Conservation (phyloP, 495 filamentous ascomycete genomes). For the Neurospora terricola region DNA sequence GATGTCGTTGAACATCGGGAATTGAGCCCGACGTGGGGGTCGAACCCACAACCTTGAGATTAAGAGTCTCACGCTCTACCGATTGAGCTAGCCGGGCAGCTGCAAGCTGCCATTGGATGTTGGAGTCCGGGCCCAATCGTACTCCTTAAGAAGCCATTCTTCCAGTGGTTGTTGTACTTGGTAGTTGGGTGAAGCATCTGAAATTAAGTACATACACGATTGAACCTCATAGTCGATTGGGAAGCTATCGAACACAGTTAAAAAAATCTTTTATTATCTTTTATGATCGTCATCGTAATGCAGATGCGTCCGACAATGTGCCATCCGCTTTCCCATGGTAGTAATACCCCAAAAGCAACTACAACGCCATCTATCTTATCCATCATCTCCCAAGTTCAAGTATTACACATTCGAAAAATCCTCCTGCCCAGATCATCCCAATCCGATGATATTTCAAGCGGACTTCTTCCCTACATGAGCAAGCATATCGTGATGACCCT, state of each 20-base stretch:
- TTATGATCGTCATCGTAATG: background rate
- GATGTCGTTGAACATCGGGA: background rate
- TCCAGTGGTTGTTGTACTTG: no score
- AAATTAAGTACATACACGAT: no score
- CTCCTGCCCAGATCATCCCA: background rate
- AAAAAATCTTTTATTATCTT: background rate
- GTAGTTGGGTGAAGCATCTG: no score
- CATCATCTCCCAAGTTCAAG: background rate
- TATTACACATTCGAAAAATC: background rate
- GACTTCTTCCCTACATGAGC: background rate
- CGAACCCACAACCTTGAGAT: background rate
- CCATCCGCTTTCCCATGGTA: background rate
- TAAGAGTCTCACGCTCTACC: constrained; percentile 81
- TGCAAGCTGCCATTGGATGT: background rate
- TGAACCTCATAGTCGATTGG: background rate
- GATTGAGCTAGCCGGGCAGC: constrained; percentile 60
- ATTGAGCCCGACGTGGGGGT: background rate
- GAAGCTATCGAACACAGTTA: no score
- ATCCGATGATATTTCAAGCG: background rate
- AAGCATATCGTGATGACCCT: background rate
- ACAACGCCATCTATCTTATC: background rate
- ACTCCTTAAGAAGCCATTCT: background rate
- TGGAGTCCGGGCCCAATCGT: background rate
- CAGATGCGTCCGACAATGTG: background rate
- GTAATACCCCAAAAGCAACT: background rate